Percentiles rank a stretch among this genome's conserved stretches.
Evolutionary conservation across 495 filamentous ascomycete genomes (phyloP).

Genomic region (Hyaloscypha hepaticicola): DNA sequence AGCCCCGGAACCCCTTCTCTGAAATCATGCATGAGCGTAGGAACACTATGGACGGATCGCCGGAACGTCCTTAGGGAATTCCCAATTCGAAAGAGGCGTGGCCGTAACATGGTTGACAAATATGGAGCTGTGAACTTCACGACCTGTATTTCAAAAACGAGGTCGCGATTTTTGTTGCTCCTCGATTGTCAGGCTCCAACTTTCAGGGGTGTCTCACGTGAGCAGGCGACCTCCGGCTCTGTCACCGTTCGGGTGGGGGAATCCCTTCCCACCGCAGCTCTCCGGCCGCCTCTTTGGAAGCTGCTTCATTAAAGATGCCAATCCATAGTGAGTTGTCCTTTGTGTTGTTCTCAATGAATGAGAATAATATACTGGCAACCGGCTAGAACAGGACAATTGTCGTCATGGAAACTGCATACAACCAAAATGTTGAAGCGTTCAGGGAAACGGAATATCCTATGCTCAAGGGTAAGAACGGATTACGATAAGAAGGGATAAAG

Average conservation of each 20-base stretch:
- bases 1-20: slow-evolving; percentile 64
- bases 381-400: neutral
- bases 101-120: slow-evolving; percentile 32
- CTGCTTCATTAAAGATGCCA: slow-evolving; percentile 24
- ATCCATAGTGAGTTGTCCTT: slow-evolving; percentile 2
- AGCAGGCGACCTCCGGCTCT: slow-evolving; percentile 26
- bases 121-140: slow-evolving; percentile 9
- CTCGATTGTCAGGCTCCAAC: neutral
- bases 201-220: slow-evolving; percentile 6
- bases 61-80: slow-evolving; percentile 17
- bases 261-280: slow-evolving; percentile 16
- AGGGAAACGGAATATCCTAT: slow-evolving; percentile 78
- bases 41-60: slow-evolving; percentile 54
- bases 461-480: slow-evolving; percentile 62
- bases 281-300: slow-evolving; percentile 3
- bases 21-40: slow-evolving; percentile 57
- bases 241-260: neutral
- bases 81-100: slow-evolving; percentile 28
- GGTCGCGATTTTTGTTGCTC: neutral
- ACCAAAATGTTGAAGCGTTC: slow-evolving; percentile 62
- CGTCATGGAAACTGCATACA: slow-evolving; percentile 49
- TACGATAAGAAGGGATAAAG: neutral
- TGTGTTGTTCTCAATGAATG: slow-evolving; percentile 18
- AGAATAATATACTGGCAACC: slow-evolving; percentile 13
- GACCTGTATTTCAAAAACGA: slow-evolving; percentile 12